Evolutionary conservation across 73 alveolate genomes (phyloP).

Genomic region (Paramecium caudatum): DNA sequence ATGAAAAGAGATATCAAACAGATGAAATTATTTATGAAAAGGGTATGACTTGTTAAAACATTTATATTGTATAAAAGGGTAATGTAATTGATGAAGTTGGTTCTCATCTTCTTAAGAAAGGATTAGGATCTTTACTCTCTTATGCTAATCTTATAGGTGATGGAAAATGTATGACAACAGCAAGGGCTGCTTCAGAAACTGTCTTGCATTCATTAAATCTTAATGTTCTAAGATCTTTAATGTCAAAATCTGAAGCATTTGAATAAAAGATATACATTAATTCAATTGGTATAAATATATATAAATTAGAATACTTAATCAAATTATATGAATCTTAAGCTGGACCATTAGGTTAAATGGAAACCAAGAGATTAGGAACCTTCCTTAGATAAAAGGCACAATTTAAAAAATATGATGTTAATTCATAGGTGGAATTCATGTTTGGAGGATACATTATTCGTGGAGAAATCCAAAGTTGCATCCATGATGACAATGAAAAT

Average conservation of each 20-base stretch:
- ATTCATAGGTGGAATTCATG: not conserved
- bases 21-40: slow-evolving; percentile 73
- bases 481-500: not conserved
- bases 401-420: slow-evolving; percentile 2
- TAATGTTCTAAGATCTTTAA: slow-evolving; percentile 3
- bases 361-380: not conserved
- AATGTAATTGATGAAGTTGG: slow-evolving; percentile 74
- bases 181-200: slow-evolving; percentile 31
- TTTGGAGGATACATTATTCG: slow-evolving; percentile 38
- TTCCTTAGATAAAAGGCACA: not conserved
- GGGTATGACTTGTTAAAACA: slow-evolving; percentile 69
- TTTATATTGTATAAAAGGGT: slow-evolving; percentile 65
- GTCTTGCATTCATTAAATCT: not conserved
- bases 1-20: slow-evolving; percentile 17
- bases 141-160: slow-evolving; percentile 66
- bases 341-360: slow-evolving; percentile 42
- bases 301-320: slow-evolving; percentile 1
- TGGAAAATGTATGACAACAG: slow-evolving; percentile 48
- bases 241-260: not conserved
- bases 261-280: slow-evolving; percentile 11
- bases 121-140: slow-evolving; percentile 69
- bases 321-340: slow-evolving; percentile 41
- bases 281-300: not conserved
- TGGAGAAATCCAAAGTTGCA: slow-evolving; percentile 25
- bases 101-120: slow-evolving; percentile 28